Evolutionary conservation across 768 basidiomycete genomes (phyloP).

Genomic region (Rhodotorula sphaerocarpa): DNA sequence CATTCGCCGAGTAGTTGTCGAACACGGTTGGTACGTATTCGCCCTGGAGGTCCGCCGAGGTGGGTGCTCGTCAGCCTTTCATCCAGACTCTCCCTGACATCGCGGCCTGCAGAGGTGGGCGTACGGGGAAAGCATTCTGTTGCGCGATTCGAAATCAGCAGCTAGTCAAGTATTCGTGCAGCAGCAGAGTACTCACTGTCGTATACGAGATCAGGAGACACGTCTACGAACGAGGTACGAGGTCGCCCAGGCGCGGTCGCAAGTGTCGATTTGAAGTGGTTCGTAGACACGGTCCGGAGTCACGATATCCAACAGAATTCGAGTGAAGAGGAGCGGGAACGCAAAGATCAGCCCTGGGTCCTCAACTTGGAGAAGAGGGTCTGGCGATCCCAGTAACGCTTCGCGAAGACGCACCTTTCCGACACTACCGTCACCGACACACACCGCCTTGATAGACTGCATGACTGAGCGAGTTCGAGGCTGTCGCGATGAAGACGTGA

Average conservation of each 20-base stretch:
- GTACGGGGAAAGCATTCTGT: conserved; percentile 39
- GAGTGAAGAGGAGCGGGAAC: no score
- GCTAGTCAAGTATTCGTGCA: no score
- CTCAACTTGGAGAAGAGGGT: no score
- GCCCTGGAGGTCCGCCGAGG: conserved; percentile 52
- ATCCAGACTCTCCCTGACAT: no score
- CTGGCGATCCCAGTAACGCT: no score
- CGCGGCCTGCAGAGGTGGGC: background rate
- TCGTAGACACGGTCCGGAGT: no score
- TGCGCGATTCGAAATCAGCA: background rate
- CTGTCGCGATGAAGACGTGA: no score
- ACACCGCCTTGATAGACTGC: conserved; percentile 29
- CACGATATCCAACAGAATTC: no score
- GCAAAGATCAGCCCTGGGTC: no score
- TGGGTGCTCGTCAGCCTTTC: no score
- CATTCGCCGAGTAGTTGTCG: conserved; percentile 90
- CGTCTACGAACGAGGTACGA: conserved; percentile 53
- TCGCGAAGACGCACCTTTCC: conserved; percentile 42
- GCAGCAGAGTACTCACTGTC: conserved; percentile 51
- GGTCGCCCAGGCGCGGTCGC: background rate
- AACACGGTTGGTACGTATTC: conserved; percentile 98
- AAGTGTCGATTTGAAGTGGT: no score
- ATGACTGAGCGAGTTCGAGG: conserved; percentile 6
- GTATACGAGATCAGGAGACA: conserved; percentile 99
- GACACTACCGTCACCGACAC: conserved; percentile 48